Evolutionary conservation across 768 basidiomycete species (phyloP).

Genomic region (Hortiboletus campestris): DNA sequence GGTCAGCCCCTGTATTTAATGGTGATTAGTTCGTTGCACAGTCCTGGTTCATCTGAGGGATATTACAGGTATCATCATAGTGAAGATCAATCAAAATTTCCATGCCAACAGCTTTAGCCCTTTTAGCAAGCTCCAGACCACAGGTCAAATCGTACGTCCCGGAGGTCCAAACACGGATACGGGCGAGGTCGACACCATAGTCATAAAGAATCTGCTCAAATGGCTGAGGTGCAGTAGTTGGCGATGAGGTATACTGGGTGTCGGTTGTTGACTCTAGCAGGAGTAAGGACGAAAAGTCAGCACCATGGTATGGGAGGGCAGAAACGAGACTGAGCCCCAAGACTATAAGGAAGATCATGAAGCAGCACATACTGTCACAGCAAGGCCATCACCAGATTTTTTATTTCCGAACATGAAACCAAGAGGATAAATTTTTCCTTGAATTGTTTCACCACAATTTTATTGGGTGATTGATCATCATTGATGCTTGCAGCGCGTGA

Average conservation of each 20-base stretch:
- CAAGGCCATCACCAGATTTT: too few relatives aligned
- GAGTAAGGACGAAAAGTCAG: constrained; percentile 18
- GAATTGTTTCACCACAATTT: too few relatives aligned
- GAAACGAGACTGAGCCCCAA: constrained; percentile 8
- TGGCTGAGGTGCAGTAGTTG: not conserved
- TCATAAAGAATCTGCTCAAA: constrained; percentile 8
- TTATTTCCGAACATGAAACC: too few relatives aligned
- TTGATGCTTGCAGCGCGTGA: too few relatives aligned
- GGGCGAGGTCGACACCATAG: constrained; percentile 14
- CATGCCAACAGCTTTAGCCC: constrained; percentile 13
- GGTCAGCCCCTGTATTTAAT: constrained; percentile 4
- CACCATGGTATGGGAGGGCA: constrained; percentile 5
- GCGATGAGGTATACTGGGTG: not conserved
- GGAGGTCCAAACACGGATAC: constrained; percentile 12
- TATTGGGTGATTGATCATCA: too few relatives aligned
- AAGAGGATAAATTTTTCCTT: too few relatives aligned
- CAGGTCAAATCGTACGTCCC: constrained; percentile 12
- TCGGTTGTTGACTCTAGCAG: constrained; percentile 8
- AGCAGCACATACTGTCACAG: not conserved
- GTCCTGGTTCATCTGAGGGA: not conserved
- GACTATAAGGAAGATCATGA: not conserved
- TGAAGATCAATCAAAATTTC: constrained; percentile 9
- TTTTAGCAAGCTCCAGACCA: constrained; percentile 9
- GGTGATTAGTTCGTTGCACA: not conserved
- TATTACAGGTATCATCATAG: constrained; percentile 12